A percentile compares a stretch with the other conserved stretches of the same genome.
phyloP scores from a whole-genome alignment of 2,329 filamentous ascomycete species.

The Paracoccidioides brasiliensis region DNA sequence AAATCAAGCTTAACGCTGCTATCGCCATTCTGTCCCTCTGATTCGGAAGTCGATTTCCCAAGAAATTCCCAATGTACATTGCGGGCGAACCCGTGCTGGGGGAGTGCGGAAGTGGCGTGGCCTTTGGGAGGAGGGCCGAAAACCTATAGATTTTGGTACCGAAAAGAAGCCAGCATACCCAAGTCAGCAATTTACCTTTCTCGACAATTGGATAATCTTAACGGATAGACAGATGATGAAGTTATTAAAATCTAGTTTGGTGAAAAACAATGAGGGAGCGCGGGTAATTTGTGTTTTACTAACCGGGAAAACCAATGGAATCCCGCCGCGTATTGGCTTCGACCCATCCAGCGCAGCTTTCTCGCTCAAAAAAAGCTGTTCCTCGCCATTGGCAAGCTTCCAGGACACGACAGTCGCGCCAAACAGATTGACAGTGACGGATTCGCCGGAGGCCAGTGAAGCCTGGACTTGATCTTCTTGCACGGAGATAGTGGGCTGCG shows the following conservation, averaged over 20 bases:
- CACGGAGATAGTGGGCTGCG: slow-evolving; percentile 66
- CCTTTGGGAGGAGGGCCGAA: slow-evolving; percentile 73
- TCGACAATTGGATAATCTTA: background rate
- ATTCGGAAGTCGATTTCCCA: slow-evolving; percentile 67
- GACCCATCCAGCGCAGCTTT: slow-evolving; percentile 69
- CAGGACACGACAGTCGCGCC: slow-evolving; percentile 89
- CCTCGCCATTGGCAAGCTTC: slow-evolving; percentile 65
- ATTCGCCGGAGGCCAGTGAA: slow-evolving; percentile 72
- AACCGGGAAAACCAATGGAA: slow-evolving; percentile 88
- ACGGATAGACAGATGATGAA: background rate
- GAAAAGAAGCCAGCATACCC: background rate
- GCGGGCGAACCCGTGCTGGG: slow-evolving; percentile 91
- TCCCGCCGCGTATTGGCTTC: slow-evolving; percentile 81
- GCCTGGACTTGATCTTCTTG: slow-evolving; percentile 64
- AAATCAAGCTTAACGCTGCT: slow-evolving; percentile 88
- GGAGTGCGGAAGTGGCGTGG: slow-evolving; percentile 62
- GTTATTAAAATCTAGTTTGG: background rate
- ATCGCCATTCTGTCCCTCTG: slow-evolving; percentile 38
- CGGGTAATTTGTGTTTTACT: slow-evolving; percentile 19
- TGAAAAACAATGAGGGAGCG: background rate
- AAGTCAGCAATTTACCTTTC: background rate
- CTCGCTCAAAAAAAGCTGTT: slow-evolving; percentile 79
- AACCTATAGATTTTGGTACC: slow-evolving; percentile 37
- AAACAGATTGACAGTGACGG: slow-evolving; percentile 71
- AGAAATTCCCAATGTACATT: slow-evolving; percentile 87